Percentiles rank a stretch among this genome's conserved stretches.
These are phyloP conservation scores for Fusarium sp. DNA, from an alignment of 2,329 filamentous ascomycete genomes.

Conservation along the genomic window DNA sequence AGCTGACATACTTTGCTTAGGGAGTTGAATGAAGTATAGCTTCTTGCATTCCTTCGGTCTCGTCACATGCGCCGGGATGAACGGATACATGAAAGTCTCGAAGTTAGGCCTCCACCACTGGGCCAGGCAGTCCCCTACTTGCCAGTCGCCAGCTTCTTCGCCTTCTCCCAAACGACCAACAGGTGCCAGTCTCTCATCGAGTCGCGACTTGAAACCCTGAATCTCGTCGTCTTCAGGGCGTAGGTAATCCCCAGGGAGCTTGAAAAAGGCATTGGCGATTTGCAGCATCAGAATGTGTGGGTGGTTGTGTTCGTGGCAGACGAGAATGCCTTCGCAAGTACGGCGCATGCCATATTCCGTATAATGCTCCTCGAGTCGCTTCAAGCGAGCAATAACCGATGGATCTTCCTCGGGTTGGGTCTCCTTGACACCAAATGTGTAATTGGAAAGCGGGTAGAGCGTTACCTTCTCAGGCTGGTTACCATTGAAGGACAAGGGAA, in stretches of 20 bases:
- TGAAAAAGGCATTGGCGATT: constrained; percentile 99
- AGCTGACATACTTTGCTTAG: constrained; percentile 77
- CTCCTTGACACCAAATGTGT: constrained; percentile 98
- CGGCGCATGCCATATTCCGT: constrained; percentile 92
- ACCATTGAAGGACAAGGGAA: constrained; percentile 85
- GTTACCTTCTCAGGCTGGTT: constrained; percentile 92
- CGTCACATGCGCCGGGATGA: constrained; percentile 94
- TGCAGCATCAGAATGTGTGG: constrained; percentile 99
- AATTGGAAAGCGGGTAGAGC: constrained; percentile 95
- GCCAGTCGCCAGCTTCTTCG: constrained; percentile 88
- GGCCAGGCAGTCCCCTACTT: constrained; percentile 92
- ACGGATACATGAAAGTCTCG: constrained; percentile 99
- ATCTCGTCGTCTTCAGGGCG: constrained; percentile 90
- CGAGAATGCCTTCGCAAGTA: constrained; percentile 95
- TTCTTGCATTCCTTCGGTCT: constrained; percentile 99
- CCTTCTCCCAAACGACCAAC: constrained; percentile 88
- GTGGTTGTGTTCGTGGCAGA: constrained; percentile 99
- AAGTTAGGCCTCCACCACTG: constrained; percentile 99
- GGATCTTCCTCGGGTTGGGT: constrained; percentile 98
- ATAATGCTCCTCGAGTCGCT: constrained; percentile 97
- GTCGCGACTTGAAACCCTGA: constrained; percentile 90
- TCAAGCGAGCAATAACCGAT: constrained; percentile 90
- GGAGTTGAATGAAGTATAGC: constrained; percentile 95
- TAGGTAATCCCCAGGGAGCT: constrained; percentile 96
- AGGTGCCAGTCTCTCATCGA: constrained; percentile 94